Percentiles rank a stretch among this genome's conserved stretches.
Conservation (phyloP, 169 alveolate species). For the Plasmodium inui region DNA sequence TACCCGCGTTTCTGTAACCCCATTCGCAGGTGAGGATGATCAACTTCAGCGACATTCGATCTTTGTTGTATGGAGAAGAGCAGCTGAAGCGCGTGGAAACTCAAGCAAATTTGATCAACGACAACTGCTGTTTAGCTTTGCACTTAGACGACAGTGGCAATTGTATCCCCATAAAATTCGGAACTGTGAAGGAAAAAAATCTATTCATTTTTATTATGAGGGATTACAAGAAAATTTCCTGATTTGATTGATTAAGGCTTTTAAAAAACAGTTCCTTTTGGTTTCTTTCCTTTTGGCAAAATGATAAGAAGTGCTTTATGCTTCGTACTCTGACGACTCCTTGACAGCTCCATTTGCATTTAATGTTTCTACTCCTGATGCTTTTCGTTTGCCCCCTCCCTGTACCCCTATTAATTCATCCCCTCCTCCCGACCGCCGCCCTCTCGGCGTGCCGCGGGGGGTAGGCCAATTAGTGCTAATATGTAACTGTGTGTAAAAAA, state of each 20-base stretch:
- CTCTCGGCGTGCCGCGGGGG: not conserved
- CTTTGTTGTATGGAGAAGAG: constrained; percentile 86
- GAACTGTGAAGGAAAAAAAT: constrained; percentile 85
- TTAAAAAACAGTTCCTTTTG: constrained; percentile 29
- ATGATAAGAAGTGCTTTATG: not conserved
- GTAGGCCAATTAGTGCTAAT: not conserved
- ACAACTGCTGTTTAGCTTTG: constrained; percentile 87
- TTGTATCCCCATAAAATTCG: constrained; percentile 89
- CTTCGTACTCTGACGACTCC: not conserved
- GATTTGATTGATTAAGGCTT: constrained; percentile 24
- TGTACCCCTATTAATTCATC: not conserved
- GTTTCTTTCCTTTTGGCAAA: constrained; percentile 22
- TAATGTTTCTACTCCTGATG: constrained; percentile 8
- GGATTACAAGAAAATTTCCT: constrained; percentile 79
- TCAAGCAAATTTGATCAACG: constrained; percentile 83
- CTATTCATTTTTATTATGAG: constrained; percentile 81
- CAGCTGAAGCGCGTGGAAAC: constrained; percentile 89
- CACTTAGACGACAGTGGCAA: constrained; percentile 90
- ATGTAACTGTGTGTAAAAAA: not conserved
- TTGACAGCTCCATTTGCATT: not conserved
- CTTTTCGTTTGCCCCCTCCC: not conserved
- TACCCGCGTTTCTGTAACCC: not conserved
- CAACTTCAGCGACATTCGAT: constrained; percentile 81
- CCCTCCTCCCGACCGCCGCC: not conserved
- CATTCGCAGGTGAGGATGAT: constrained; percentile 83